phyloP scores from a whole-genome alignment of 805 yeast species.

The Jamesozyma jinghongensis region DNA sequence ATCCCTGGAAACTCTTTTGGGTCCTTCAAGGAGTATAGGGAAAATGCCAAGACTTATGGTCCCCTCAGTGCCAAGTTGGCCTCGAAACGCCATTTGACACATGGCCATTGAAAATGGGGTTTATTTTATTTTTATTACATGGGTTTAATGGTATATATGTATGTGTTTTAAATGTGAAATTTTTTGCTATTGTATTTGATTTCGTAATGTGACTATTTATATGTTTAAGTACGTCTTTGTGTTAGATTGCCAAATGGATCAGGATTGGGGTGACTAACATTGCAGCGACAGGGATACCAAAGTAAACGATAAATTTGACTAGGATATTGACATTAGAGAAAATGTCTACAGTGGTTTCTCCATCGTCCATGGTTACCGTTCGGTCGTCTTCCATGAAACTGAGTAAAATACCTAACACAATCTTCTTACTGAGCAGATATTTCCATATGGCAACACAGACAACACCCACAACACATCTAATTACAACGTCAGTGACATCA shows the following conservation, averaged over 20 bases:
- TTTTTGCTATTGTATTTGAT: too few species aligned
- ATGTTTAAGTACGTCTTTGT: too few species aligned
- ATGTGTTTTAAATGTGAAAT: too few species aligned
- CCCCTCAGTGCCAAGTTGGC: constrained; percentile 28
- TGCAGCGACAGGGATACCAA: constrained; percentile 63
- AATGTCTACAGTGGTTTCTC: constrained; percentile 34
- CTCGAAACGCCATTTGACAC: constrained; percentile 14
- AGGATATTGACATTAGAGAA: constrained; percentile 64
- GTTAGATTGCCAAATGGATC: neutral
- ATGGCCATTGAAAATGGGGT: neutral
- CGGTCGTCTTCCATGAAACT: constrained; percentile 20
- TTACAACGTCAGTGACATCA: constrained; percentile 14
- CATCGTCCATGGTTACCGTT: constrained; percentile 9
- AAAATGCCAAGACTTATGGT: constrained; percentile 32
- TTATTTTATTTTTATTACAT: too few species aligned
- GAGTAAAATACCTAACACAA: constrained; percentile 43
- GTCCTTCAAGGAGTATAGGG: constrained; percentile 33
- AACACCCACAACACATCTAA: constrained; percentile 55
- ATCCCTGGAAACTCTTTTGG: constrained; percentile 29
- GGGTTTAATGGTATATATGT: too few species aligned
- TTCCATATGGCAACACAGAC: constrained; percentile 64
- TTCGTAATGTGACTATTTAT: too few species aligned
- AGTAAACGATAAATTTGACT: constrained; percentile 69
- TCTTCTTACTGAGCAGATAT: constrained; percentile 51
- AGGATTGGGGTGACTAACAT: constrained; percentile 17